A percentile compares a stretch with the other conserved stretches of the same genome.
phyloP scores from a whole-genome alignment of 345 rosid genomes.

The Turnera subulata region DNA sequence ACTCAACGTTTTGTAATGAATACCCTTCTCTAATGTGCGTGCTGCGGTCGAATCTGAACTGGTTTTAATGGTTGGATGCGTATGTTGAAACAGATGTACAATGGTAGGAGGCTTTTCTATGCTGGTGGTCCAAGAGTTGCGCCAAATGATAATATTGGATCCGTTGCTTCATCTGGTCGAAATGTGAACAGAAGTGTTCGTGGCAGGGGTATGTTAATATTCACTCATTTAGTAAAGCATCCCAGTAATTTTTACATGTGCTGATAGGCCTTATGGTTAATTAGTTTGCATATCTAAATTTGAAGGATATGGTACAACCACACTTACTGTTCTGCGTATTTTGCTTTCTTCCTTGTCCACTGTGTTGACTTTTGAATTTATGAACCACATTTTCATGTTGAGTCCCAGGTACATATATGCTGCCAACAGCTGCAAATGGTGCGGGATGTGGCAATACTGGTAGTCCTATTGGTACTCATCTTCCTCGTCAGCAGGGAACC shows the following conservation, averaged over 20 bases:
- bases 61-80: neutral
- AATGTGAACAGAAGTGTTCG: constrained; percentile 81
- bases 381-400: neutral
- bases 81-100: constrained; percentile 60
- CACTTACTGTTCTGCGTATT: neutral
- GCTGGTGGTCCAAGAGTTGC: constrained; percentile 81
- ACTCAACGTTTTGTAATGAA: too few species aligned
- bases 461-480: constrained; percentile 82
- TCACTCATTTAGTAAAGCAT: neutral
- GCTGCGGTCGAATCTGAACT: constrained; percentile 4
- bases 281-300: neutral
- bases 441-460: constrained; percentile 81
- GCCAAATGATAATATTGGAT: constrained; percentile 66
- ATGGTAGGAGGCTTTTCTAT: constrained; percentile 79
- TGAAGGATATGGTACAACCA: neutral
- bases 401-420: constrained; percentile 76
- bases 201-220: constrained; percentile 54
- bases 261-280: neutral
- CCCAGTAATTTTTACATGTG: neutral
- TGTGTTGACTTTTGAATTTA: neutral
- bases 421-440: constrained; percentile 81
- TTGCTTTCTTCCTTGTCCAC: neutral
- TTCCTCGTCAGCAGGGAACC: constrained; percentile 67
- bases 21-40: neutral
- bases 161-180: constrained; percentile 46